Base-by-base conservation (phyloP, 2,329 filamentous ascomycete genomes). In the Ceratocystis destructans region DNA sequence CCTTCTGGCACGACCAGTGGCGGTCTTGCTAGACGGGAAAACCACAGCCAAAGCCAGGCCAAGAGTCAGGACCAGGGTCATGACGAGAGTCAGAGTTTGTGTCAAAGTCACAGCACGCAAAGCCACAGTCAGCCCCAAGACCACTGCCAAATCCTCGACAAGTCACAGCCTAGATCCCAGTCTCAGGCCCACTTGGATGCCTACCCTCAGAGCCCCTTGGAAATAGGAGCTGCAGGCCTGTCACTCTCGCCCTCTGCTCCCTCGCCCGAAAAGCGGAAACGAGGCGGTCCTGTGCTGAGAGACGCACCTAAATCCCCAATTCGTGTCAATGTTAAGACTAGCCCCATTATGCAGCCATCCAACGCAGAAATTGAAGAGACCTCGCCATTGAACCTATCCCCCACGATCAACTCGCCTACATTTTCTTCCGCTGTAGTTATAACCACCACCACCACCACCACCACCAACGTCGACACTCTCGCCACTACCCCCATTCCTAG, bases 221-320 rank as follows among this genome's bases (percentile, higher is more conserved):
- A 37, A 59, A 59, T 59, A 59, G 55, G 55, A 59, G 55, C 31
- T 37, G 28, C 28, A 59, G 28, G 55, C 55, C 55, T 59, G 55
- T 59, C 25, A 33, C 55, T 59, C 55, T 10, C 53, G 3, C 28
- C n/a, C 53, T 57, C 12, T 37, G 33, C 53, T 31, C 53, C 53
- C 53, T 33, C 55, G 55, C 31, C 55, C 28, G 55, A 59, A 59
- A 59, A 59, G 55, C 55, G 55, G 55, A 59, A 59, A 59, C 55
- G 28, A 59, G 76, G 76, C 63, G 77, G 77, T 22, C 76, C 80
- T 28, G 76, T 77, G 68, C 75, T 84, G 68, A 78, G 79, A 68
- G 78, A 80, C 63, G 77, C 78, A 17, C 82, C 83, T 37, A 76
- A 79, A 33, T 85, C 83, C 50, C 82, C 83, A 20, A 81, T 83